These are phyloP conservation scores for Isabelozyma heimii DNA, from an alignment of 805 yeast species.

Conservation along the genomic window DNA sequence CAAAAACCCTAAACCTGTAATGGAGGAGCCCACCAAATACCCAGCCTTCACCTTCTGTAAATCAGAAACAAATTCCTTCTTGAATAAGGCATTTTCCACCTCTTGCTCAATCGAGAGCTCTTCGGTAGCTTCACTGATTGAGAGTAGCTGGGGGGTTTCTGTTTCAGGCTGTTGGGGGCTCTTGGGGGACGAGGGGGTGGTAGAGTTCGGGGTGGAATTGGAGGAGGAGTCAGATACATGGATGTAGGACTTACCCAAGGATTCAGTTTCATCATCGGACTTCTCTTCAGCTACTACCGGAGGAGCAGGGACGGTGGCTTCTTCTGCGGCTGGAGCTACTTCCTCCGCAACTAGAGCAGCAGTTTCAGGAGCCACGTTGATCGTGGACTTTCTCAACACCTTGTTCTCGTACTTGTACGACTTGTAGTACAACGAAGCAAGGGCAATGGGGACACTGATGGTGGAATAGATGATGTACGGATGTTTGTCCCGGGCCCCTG, in stretches of 20 bases:
- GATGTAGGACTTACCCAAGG: slow-evolving; percentile 39
- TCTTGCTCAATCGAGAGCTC: slow-evolving; percentile 38
- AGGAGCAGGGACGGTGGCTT: neutral
- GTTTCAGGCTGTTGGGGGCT: slow-evolving; percentile 2
- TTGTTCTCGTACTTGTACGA: slow-evolving; percentile 14
- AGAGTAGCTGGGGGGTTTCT: slow-evolving; percentile 4
- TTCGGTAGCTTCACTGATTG: slow-evolving; percentile 21
- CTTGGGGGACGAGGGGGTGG: slow-evolving; percentile 25
- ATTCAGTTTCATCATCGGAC: slow-evolving; percentile 11
- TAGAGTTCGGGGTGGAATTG: slow-evolving; percentile 25
- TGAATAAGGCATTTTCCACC: slow-evolving; percentile 40
- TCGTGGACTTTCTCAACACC: slow-evolving; percentile 7
- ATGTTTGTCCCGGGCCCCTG: slow-evolving; percentile 58
- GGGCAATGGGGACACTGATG: slow-evolving; percentile 48
- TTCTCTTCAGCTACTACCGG: neutral
- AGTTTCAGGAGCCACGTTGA: neutral
- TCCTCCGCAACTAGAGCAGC: neutral
- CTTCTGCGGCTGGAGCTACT: neutral
- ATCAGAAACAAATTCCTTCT: slow-evolving; percentile 31
- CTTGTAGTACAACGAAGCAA: slow-evolving; percentile 17
- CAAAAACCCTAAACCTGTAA: slow-evolving; percentile 46
- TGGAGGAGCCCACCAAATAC: slow-evolving; percentile 38
- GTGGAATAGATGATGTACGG: slow-evolving; percentile 71
- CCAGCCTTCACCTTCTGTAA: slow-evolving; percentile 32
- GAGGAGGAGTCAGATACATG: slow-evolving; percentile 36